These are phyloP conservation scores for Fomitopsis pulvina DNA, from an alignment of 768 basidiomycete genomes.

Conservation along the genomic window DNA sequence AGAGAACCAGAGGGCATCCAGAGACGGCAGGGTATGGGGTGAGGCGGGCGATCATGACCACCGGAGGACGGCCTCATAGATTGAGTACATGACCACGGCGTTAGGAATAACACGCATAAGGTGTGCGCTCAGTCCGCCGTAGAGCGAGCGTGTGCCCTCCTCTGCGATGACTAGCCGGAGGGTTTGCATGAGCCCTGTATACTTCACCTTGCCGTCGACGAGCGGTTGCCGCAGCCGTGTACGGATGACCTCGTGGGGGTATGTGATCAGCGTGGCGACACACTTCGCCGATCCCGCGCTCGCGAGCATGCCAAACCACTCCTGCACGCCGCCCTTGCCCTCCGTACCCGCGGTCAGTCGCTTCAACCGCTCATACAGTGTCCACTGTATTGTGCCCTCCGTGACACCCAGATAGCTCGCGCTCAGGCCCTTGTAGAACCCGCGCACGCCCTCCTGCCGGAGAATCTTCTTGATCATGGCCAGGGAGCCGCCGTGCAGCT, in stretches of 20 bases:
- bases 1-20: neutral
- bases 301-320: constrained; percentile 80
- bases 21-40: neutral
- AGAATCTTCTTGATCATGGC: constrained; percentile 66
- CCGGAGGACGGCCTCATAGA: constrained; percentile 80
- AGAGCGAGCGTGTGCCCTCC: constrained; percentile 81
- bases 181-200: constrained; percentile 82
- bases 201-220: constrained; percentile 72
- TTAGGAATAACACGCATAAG: constrained; percentile 97
- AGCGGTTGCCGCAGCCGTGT: constrained; percentile 89
- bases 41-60: neutral
- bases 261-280: constrained; percentile 91
- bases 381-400: constrained; percentile 97
- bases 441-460: constrained; percentile 73
- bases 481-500: constrained; percentile 46
- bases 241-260: constrained; percentile 95
- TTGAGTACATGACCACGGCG: constrained; percentile 93
- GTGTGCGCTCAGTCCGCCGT: constrained; percentile 91
- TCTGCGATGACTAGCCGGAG: constrained; percentile 80
- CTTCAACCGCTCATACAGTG: constrained; percentile 91
- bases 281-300: constrained; percentile 93
- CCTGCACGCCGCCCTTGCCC: constrained; percentile 47
- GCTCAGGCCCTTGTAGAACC: constrained; percentile 92
- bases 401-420: constrained; percentile 95
- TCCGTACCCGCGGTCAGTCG: constrained; percentile 48